Conservation (phyloP, 441 rosid species). For the Kokia cookei region DNA sequence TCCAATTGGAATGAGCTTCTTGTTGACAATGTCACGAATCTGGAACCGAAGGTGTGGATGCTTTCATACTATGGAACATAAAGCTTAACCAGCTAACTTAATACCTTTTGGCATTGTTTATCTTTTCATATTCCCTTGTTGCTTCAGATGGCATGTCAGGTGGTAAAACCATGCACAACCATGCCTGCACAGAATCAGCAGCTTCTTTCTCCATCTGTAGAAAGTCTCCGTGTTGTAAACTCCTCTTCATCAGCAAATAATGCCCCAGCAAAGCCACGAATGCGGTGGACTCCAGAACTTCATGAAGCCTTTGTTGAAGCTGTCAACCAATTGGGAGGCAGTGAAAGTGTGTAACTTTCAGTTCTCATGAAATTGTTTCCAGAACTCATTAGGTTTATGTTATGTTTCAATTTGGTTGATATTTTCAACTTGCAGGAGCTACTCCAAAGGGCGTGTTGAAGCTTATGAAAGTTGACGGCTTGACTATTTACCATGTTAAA, state of each 20-base stretch:
- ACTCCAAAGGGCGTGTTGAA: conserved; percentile 92
- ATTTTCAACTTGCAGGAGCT: conserved; percentile 51
- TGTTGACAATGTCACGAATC: conserved; percentile 36
- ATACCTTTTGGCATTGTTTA: conserved; percentile 4
- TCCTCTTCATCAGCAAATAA: conserved; percentile 26
- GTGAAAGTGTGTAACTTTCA: conserved; percentile 61
- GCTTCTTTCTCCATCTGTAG: conserved; percentile 6
- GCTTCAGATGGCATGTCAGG: conserved; percentile 8
- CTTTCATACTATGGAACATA: conserved; percentile 5
- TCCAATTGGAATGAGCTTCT: conserved; percentile 78
- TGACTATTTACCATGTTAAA: conserved; percentile 94
- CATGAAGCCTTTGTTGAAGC: conserved; percentile 95
- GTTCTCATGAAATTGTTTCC: not conserved
- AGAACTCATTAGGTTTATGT: conserved; percentile 2
- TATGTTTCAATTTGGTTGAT: conserved; percentile 18
- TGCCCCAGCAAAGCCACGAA: conserved; percentile 70
- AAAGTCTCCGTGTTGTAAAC: conserved; percentile 19
- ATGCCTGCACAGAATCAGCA: conserved; percentile 3
- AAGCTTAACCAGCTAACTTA: not conserved
- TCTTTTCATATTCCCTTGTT: not conserved
- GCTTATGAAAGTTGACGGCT: conserved; percentile 82
- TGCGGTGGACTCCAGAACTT: conserved; percentile 97
- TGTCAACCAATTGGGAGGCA: conserved; percentile 84
- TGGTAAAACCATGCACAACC: not conserved
- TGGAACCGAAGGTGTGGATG: conserved; percentile 62